phyloP scores from a whole-genome alignment of 129 eudicot genomes.

The Helianthus tuberosus region DNA sequence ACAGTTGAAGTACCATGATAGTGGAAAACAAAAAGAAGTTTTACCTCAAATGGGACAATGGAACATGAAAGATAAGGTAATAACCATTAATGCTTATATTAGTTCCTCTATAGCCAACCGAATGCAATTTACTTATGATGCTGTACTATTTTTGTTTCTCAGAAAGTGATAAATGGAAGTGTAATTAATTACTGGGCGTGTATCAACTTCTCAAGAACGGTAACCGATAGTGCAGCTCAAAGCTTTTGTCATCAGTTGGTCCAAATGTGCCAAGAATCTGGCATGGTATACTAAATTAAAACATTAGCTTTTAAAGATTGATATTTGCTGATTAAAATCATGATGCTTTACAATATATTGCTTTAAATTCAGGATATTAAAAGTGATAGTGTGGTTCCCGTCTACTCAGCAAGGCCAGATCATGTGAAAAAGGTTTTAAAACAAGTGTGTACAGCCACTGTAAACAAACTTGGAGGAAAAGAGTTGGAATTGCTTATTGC shows the following conservation, averaged over 20 bases:
- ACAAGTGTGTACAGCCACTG: slow-evolving; percentile 48
- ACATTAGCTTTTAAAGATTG: background rate
- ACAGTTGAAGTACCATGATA: slow-evolving; percentile 73
- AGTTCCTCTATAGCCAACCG: background rate
- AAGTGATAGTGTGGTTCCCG: slow-evolving; percentile 63
- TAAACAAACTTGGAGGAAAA: slow-evolving; percentile 55
- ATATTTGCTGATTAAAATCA: background rate
- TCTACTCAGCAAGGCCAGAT: slow-evolving; percentile 65
- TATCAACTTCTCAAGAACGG: slow-evolving; percentile 68
- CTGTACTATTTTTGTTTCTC: slow-evolving; percentile 16
- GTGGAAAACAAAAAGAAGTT: slow-evolving; percentile 70
- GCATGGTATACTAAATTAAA: slow-evolving; percentile 50
- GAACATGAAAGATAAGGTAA: slow-evolving; percentile 84
- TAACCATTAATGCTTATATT: background rate
- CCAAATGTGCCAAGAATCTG: slow-evolving; percentile 71
- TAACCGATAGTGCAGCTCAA: slow-evolving; percentile 58
- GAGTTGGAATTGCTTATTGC: slow-evolving; percentile 75
- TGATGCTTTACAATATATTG: background rate
- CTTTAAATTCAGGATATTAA: slow-evolving; percentile 54
- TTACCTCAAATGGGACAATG: slow-evolving; percentile 80
- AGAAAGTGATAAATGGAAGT: slow-evolving; percentile 84
- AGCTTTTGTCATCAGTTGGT: slow-evolving; percentile 69
- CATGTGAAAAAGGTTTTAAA: slow-evolving; percentile 73
- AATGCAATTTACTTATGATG: background rate
- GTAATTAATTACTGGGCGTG: slow-evolving; percentile 71